Base-by-base conservation (phyloP, 2,329 filamentous ascomycete species). In the Ambrosiella cleistominuta region DNA sequence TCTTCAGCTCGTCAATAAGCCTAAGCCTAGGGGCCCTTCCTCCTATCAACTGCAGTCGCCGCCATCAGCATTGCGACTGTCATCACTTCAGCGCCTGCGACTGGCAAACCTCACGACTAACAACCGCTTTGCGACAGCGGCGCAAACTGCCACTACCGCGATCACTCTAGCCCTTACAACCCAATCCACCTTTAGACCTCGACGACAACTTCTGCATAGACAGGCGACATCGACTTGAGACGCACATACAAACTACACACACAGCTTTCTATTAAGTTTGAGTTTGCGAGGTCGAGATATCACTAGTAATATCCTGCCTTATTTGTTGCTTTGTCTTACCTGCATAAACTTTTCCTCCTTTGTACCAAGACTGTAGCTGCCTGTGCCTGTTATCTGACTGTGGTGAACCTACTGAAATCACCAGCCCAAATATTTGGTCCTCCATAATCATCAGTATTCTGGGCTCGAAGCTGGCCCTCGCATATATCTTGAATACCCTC, bases 251-350 rank as follows among this genome's bases (percentile, higher is more conserved):
- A 36, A 19, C 5, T 5, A 17, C 44, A 15, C 40, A n/a, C 47
- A 35, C 11, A 27, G 13, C 47, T 36, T 8, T n/a, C 27, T 36
- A n/a, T 47, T 47, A 13, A 15, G 12, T 11, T 47, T 6, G 15
- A 47, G 40, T 42, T 17, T 15, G 19, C 8, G n/a, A 47, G 19
- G 9, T 47, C 19, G 47, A 42, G 39, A 42, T 42, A 42, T 42
- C 39, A 42, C 39, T 42, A 12, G 11, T n/a, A 11, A 51, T 13
- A 35, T 51, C 47, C 27, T 36, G 37, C 17, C 19, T 19, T 35
- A 51, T 42, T 42, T 40, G 49, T 38, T 57, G 47, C 56, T 37
- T 55, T 47, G 53, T 53, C 57, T 59, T 56, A 54, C 52, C 50
- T 56, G 51, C 50, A 49, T 58, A 39, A 54, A 39, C 57, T 53